These are phyloP conservation scores for Nicotiana rustica DNA, from an alignment of 305 asterid genomes.

Conservation along the genomic window DNA sequence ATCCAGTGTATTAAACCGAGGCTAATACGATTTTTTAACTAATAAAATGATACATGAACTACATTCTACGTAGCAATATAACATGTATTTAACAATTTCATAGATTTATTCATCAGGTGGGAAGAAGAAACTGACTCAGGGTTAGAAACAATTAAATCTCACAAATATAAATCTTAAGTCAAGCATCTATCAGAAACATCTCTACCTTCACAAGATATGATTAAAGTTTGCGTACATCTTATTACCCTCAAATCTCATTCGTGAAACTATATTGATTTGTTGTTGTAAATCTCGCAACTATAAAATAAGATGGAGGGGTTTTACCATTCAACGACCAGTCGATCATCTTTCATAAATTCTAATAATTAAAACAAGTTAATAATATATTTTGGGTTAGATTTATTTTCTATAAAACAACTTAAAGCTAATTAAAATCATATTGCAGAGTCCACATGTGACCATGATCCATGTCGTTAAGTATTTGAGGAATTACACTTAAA, in stretches of 20 bases:
- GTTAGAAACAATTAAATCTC: not conserved
- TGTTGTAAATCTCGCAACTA: not conserved
- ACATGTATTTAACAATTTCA: too few relatives aligned
- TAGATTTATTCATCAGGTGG: too few relatives aligned
- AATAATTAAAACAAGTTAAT: not conserved
- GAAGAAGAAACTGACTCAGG: not conserved
- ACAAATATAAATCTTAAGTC: too few relatives aligned
- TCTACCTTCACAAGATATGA: too few relatives aligned
- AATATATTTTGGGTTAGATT: not conserved
- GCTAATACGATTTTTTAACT: too few relatives aligned
- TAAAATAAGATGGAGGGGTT: not conserved
- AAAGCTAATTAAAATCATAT: not conserved
- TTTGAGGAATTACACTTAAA: conserved; percentile 18
- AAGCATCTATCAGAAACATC: too few relatives aligned
- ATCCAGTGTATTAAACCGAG: too few relatives aligned
- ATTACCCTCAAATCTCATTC: too few relatives aligned
- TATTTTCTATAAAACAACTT: not conserved
- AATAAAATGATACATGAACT: too few relatives aligned
- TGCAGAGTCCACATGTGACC: conserved; percentile 22
- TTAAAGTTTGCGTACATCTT: too few relatives aligned
- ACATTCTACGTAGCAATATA: too few relatives aligned
- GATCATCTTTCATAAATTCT: not conserved
- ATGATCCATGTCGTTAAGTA: conserved; percentile 14
- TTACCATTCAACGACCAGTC: not conserved
- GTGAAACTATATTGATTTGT: too few relatives aligned